phyloP scores from a whole-genome alignment of 2,329 filamentous ascomycete genomes.

The Domatiomyces globalis region DNA sequence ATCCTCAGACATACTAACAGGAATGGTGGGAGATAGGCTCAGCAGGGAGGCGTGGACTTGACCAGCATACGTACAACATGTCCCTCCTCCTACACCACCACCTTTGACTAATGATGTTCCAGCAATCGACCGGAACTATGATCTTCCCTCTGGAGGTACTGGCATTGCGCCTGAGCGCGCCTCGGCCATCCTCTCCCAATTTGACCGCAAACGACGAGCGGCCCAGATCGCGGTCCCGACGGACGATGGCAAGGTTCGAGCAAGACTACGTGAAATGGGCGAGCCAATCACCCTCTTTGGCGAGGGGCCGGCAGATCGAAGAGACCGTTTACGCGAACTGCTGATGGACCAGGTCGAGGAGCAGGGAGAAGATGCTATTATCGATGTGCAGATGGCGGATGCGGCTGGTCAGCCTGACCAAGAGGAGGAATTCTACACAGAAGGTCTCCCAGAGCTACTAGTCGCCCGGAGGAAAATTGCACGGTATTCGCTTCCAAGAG shows the following conservation, averaged over 20 bases:
- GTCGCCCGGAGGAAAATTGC: slow-evolving; percentile 67
- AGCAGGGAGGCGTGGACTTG: slow-evolving; percentile 45
- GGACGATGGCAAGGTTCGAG: slow-evolving; percentile 74
- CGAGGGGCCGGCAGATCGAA: slow-evolving; percentile 69
- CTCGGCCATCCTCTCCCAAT: slow-evolving; percentile 71
- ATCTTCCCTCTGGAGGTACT: slow-evolving; percentile 48
- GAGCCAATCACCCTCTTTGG: slow-evolving; percentile 91
- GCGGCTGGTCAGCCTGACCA: slow-evolving; percentile 54
- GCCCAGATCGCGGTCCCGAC: slow-evolving; percentile 86
- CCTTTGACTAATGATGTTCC: slow-evolving; percentile 3
- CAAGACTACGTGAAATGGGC: slow-evolving; percentile 68
- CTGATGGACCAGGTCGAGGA: slow-evolving; percentile 60
- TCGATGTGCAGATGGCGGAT: slow-evolving; percentile 42
- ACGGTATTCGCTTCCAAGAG: slow-evolving; percentile 66
- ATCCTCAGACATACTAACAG: slow-evolving; percentile 19
- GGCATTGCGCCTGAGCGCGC: slow-evolving; percentile 68
- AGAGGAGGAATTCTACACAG: slow-evolving; percentile 91
- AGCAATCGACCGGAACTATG: slow-evolving; percentile 72
- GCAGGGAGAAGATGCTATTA: slow-evolving; percentile 40
- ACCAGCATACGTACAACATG: slow-evolving; percentile 46
- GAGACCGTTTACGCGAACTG: slow-evolving; percentile 73
- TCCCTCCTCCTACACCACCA: background rate
- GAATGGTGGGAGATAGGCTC: slow-evolving; percentile 18
- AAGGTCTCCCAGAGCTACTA: slow-evolving; percentile 60
- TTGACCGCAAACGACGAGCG: slow-evolving; percentile 78